Percentiles rank a stretch among this genome's conserved stretches.
Conservation (phyloP, 805 yeast genomes). For the Wickerhamiella dianesei region DNA sequence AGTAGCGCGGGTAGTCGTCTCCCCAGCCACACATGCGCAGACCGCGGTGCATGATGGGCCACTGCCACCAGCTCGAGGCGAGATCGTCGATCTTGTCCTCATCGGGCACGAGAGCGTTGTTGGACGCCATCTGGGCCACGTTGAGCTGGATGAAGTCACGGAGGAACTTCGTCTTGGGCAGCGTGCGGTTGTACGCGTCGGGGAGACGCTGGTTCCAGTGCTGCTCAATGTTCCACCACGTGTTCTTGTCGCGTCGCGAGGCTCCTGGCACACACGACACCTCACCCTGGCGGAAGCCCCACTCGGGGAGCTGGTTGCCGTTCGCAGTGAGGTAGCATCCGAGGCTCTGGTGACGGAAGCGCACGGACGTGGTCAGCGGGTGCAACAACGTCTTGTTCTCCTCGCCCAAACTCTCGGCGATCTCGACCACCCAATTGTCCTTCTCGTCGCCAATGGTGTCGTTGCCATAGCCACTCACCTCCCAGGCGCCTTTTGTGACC, state of each 20-base stretch:
- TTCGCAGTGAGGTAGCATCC: slow-evolving; percentile 89
- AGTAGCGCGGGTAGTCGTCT: slow-evolving; percentile 40
- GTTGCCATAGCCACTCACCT: slow-evolving; percentile 83
- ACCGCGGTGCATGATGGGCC: slow-evolving; percentile 61
- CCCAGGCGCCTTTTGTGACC: slow-evolving; percentile 80
- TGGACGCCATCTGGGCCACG: slow-evolving; percentile 71
- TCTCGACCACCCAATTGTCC: slow-evolving; percentile 87
- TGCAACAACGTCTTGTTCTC: slow-evolving; percentile 41
- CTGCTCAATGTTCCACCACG: slow-evolving; percentile 74
- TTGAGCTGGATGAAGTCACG: slow-evolving; percentile 60
- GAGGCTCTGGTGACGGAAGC: slow-evolving; percentile 69
- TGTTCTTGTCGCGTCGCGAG: slow-evolving; percentile 41
- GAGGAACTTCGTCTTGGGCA: slow-evolving; percentile 43
- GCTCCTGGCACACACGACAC: slow-evolving; percentile 52
- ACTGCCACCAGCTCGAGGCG: slow-evolving; percentile 70
- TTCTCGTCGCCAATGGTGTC: slow-evolving; percentile 60
- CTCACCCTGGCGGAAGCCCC: slow-evolving; percentile 98
- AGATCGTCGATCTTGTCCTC: slow-evolving; percentile 54
- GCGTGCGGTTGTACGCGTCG: slow-evolving; percentile 26
- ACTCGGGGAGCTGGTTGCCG: slow-evolving; percentile 75
- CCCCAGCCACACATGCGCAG: slow-evolving; percentile 71
- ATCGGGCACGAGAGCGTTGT: slow-evolving; percentile 72
- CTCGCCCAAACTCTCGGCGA: slow-evolving; percentile 40
- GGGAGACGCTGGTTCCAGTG: slow-evolving; percentile 42
- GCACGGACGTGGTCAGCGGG: slow-evolving; percentile 57